Evolutionary conservation across 495 filamentous ascomycete genomes (phyloP).

Genomic region (Neurospora sp.): DNA sequence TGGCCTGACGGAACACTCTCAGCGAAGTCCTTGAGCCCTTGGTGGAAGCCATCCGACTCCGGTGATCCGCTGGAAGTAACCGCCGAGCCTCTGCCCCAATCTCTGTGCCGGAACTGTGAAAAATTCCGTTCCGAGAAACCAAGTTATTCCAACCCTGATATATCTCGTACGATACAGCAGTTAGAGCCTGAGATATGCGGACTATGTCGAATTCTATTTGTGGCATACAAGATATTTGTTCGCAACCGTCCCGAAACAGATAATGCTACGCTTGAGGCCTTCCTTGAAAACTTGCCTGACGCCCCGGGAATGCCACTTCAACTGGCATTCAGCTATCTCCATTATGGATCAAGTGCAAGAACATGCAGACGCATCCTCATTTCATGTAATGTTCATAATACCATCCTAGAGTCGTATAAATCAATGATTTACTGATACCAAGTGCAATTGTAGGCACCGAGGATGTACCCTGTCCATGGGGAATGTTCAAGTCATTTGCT

Average conservation of each 20-base stretch:
- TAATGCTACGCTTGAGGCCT: no score
- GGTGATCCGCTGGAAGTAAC: not conserved
- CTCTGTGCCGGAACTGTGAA: not conserved
- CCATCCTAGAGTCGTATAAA: not conserved
- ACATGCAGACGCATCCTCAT: not conserved
- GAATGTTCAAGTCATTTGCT: rapidly evolving
- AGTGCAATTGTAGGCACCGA: not conserved
- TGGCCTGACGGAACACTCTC: not conserved
- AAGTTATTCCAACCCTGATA: no score
- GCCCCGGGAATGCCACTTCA: no score
- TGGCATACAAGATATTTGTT: not conserved
- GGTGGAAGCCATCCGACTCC: not conserved
- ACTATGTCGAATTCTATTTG: not conserved
- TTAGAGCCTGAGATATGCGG: not conserved
- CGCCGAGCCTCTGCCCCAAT: not conserved
- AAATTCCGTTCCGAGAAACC: no score
- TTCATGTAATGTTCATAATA: not conserved
- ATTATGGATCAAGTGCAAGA: no score
- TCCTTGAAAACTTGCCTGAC: no score
- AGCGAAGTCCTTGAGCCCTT: not conserved
- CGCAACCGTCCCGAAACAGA: not conserved
- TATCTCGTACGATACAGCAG: not conserved
- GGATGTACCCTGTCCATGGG: not conserved
- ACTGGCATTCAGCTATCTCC: no score
- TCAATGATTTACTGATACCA: not conserved